Conservation (phyloP, 2,329 filamentous ascomycete species). For the Diaporthe ampelina region DNA sequence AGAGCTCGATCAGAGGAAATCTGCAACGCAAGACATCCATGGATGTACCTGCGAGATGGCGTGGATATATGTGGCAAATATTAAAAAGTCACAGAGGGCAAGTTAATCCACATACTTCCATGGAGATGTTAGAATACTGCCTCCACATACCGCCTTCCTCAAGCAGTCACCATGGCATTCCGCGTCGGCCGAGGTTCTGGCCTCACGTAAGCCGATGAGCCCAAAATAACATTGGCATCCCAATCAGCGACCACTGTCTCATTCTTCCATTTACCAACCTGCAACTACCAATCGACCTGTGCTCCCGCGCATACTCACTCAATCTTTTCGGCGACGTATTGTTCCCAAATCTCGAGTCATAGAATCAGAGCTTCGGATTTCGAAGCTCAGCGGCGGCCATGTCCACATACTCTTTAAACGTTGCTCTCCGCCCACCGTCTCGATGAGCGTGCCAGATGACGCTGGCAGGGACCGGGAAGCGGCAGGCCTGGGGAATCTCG, state of each 20-base stretch:
- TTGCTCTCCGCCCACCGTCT: background rate
- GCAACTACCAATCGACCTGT: background rate
- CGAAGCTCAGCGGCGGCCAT: background rate
- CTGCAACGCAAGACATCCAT: too few relatives aligned
- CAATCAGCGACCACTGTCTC: too few relatives aligned
- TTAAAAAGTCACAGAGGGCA: too few relatives aligned
- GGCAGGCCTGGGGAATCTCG: too few relatives aligned
- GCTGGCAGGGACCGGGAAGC: background rate
- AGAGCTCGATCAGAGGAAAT: too few relatives aligned
- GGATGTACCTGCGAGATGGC: too few relatives aligned
- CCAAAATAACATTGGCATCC: background rate
- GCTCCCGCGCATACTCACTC: background rate
- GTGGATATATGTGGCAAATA: too few relatives aligned
- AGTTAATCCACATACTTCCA: too few relatives aligned
- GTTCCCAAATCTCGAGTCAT: too few relatives aligned
- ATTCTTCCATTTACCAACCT: background rate
- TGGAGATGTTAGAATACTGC: background rate
- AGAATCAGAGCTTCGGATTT: background rate
- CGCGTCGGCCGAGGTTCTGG: too few relatives aligned
- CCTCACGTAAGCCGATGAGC: constrained; percentile 1
- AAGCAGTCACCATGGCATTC: too few relatives aligned
- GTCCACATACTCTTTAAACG: background rate
- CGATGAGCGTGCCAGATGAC: background rate
- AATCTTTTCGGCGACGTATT: too few relatives aligned
- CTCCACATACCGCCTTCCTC: background rate